phyloP scores from a whole-genome alignment of 495 filamentous ascomycete species.

The Elasticomyces elasticus region DNA sequence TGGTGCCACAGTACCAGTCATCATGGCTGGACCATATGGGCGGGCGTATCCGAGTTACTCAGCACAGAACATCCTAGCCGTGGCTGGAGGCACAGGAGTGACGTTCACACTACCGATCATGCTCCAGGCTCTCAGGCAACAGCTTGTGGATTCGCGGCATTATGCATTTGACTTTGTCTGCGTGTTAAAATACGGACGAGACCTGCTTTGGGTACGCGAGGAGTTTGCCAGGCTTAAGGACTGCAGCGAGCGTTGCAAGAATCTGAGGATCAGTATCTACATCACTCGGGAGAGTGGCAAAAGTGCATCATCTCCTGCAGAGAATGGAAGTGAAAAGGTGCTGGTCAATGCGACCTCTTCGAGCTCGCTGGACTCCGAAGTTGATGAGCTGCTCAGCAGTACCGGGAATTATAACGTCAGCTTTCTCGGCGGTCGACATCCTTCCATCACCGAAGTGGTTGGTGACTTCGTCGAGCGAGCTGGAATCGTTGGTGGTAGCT shows the following conservation, averaged over 20 bases:
- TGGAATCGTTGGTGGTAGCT: slow-evolving; percentile 34
- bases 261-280: slow-evolving; percentile 44
- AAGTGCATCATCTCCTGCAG: neutral
- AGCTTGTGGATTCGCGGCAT: slow-evolving; percentile 17
- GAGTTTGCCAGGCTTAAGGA: slow-evolving; percentile 46
- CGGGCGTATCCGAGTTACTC: slow-evolving; percentile 36
- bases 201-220: slow-evolving; percentile 45
- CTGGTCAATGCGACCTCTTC: neutral
- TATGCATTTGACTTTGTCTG: slow-evolving; percentile 48
- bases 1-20: slow-evolving; percentile 34
- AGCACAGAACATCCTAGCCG: slow-evolving; percentile 45
- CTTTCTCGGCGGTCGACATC: slow-evolving; percentile 26
- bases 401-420: slow-evolving; percentile 6
- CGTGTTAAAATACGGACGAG: slow-evolving; percentile 45
- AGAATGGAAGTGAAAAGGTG: neutral
- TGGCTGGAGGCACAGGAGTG: slow-evolving; percentile 57
- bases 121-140: slow-evolving; percentile 31
- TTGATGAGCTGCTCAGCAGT: neutral
- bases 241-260: slow-evolving; percentile 29
- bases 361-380: neutral
- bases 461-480: slow-evolving; percentile 25
- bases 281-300: slow-evolving; percentile 42
- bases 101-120: slow-evolving; percentile 52
- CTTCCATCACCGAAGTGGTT: slow-evolving; percentile 25
- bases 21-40: slow-evolving; percentile 53